Evolutionary conservation across 2,329 filamentous ascomycete species (phyloP), one percentile per base, ranked within the genome.

Genomic region (Claviceps digitariae): DNA sequence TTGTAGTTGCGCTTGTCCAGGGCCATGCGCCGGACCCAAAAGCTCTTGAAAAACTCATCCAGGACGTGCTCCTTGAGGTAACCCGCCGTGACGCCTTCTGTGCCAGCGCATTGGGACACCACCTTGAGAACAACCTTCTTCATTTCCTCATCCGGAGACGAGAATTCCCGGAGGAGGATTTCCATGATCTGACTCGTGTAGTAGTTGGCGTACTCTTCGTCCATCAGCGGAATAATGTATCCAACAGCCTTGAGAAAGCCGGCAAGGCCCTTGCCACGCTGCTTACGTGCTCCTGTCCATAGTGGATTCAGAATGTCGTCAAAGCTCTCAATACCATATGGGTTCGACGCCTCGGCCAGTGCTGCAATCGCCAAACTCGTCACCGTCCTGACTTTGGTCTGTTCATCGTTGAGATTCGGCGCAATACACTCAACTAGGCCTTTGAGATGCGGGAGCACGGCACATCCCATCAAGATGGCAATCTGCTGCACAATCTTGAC

Each of bases 401-500:
- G 93, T 65, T 98, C 93, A 62, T 98, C 93, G 63, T 95, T 95
- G 15, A 98, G 77, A 66, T 96, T 96, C 50, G 91, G 89, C 15
- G 86, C 89, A 64, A 98, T 96, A 67, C 91, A 97, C 61, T 97
- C 93, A 8, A 98, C 93, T 12, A 98, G 75, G 4, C 91, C 91
- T 69, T 96, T 97, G 52, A 98, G 76, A 69, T 98, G 91, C 36
- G 93, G 93, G 27, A 98, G 74, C 51, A 98, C 88, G 46, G 93
- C 93, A 66, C 93, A 98, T 29, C 93, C 93, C 93, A 98, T 98
- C 5, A 98, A 74, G 60, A 98, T 98, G 23, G 93, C 91, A 62
- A 98, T 97, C 66, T 98, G 93, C 68, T 98, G 93, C 17, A 98
- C 87, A 65, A 98, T 98, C 75, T 98, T 98, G 59, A 98, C 93